phyloP scores from a whole-genome alignment of 2,329 filamentous ascomycete genomes.

The Colletotrichum tanaceti region DNA sequence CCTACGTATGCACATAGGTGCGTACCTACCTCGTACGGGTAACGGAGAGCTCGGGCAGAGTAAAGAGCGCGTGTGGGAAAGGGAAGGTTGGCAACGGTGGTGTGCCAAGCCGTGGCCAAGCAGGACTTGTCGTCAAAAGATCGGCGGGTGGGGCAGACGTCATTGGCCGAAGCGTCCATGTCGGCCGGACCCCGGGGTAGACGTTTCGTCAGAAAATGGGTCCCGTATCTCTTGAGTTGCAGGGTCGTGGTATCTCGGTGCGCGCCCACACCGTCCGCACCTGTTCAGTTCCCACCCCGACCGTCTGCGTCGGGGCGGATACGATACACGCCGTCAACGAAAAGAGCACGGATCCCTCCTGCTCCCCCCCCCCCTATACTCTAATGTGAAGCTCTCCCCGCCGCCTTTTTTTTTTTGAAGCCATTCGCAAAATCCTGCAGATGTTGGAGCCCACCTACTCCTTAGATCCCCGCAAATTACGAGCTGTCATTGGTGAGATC shows the following conservation, averaged over 20 bases:
- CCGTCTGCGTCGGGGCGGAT: neutral
- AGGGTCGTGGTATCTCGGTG: neutral
- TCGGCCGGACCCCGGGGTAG: constrained; percentile 38
- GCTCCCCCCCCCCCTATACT: accelerated
- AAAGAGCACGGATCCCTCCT: constrained; percentile 11
- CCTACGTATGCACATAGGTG: too few species aligned
- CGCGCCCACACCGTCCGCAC: too few species aligned
- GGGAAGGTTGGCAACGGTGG: constrained; percentile 27
- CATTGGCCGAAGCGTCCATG: constrained; percentile 38
- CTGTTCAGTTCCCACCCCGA: neutral
- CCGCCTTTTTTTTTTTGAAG: constrained; percentile 6
- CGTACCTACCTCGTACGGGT: too few species aligned
- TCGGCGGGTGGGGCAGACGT: constrained; percentile 37
- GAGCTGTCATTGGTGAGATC: constrained; percentile 36
- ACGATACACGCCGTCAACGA: constrained; percentile 2
- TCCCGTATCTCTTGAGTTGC: neutral
- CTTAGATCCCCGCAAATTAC: neutral
- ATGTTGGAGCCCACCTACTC: neutral
- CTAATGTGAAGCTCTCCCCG: too few species aligned
- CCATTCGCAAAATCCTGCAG: constrained; percentile 25
- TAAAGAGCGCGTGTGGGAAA: neutral
- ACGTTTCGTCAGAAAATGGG: constrained; percentile 19
- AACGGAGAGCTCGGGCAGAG: neutral
- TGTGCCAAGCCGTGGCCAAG: constrained; percentile 28
- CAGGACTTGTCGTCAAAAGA: constrained; percentile 41